Evolutionary conservation across 2,329 filamentous ascomycete species (phyloP).

Genomic region (Elsinoe arachidis): DNA sequence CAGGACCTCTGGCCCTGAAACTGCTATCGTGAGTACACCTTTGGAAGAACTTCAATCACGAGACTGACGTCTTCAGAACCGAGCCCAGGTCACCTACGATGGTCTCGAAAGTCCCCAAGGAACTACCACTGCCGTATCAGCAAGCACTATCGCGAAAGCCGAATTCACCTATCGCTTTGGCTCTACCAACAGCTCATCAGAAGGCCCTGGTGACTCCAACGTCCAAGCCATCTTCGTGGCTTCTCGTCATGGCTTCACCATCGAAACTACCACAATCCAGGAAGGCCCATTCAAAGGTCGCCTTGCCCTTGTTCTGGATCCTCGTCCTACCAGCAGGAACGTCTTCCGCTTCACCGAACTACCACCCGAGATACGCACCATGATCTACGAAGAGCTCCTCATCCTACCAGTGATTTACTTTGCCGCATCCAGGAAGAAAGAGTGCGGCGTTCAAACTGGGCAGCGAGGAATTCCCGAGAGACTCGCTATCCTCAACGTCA

Average conservation of each 20-base stretch:
- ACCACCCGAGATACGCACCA: slow-evolving; percentile 19
- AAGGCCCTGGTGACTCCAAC: not conserved
- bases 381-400: slow-evolving; percentile 17
- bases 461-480: not conserved
- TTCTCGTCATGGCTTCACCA: not conserved
- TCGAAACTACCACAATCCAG: slow-evolving; percentile 14
- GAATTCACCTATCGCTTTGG: not conserved
- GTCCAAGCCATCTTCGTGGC: not conserved
- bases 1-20: not conserved
- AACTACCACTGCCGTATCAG: not conserved
- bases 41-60: no score
- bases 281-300: slow-evolving; percentile 16
- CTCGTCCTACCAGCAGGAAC: slow-evolving; percentile 7
- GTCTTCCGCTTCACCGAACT: slow-evolving; percentile 16
- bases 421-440: not conserved
- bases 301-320: slow-evolving; percentile 17
- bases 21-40: not conserved
- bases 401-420: not conserved
- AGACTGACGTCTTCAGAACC: not conserved
- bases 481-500: not conserved
- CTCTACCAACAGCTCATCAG: not conserved
- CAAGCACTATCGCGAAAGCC: not conserved
- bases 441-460: not conserved
- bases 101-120: not conserved
- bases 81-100: not conserved